These are phyloP conservation scores for Cruciata laevipes DNA, from an alignment of 257 asterid species.

Conservation along the genomic window DNA sequence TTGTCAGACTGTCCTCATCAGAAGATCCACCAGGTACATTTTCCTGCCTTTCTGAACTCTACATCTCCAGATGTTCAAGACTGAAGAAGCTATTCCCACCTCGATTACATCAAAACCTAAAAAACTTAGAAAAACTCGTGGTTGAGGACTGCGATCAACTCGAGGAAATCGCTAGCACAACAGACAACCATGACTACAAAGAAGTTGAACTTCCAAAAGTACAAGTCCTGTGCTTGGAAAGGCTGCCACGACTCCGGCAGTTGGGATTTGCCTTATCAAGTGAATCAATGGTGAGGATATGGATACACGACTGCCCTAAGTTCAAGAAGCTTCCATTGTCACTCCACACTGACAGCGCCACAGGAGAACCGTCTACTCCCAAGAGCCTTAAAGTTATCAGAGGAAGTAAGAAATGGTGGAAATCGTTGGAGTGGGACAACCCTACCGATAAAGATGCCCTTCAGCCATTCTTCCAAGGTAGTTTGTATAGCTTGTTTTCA, in stretches of 20 bases:
- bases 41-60: background rate
- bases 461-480: background rate
- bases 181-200: background rate
- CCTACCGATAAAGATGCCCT: background rate
- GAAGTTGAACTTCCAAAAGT: background rate
- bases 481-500: slow-evolving; percentile 1
- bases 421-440: background rate
- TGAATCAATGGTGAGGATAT: background rate
- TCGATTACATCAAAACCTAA: background rate
- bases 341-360: background rate
- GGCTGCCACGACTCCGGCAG: background rate
- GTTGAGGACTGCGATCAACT: background rate
- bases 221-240: background rate
- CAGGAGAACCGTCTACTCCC: slow-evolving; percentile 4
- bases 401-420: slow-evolving; percentile 7
- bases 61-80: background rate
- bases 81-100: background rate
- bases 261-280: background rate
- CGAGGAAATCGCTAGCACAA: background rate
- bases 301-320: background rate
- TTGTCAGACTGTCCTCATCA: background rate
- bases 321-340: background rate
- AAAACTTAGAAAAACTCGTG: background rate
- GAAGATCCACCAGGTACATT: background rate
- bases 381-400: background rate